A percentile compares a stretch with the other conserved stretches of the same genome.
Evolutionary conservation across 345 rosid species (phyloP).

Genomic region (Ricinus communis): DNA sequence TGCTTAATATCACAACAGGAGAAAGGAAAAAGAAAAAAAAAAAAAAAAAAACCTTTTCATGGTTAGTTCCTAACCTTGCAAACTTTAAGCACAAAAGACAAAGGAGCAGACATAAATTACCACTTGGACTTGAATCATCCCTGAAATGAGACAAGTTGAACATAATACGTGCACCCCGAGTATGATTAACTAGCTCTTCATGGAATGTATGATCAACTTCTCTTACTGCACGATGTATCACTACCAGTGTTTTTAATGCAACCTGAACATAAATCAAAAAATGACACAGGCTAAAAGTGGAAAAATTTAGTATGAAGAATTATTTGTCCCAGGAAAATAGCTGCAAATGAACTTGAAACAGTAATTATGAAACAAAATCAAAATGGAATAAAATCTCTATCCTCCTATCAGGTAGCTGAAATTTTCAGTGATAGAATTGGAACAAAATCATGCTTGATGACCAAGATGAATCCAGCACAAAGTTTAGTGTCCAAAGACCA

Average conservation of each 20-base stretch:
- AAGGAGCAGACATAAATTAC: constrained; percentile 22
- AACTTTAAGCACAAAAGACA: background rate
- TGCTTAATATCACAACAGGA: constrained; percentile 23
- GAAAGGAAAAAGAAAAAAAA: background rate
- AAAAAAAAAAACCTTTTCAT: constrained; percentile 3
- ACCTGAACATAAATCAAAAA: constrained; percentile 28
- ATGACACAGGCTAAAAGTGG: background rate
- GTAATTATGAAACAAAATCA: background rate
- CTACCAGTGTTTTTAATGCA: constrained; percentile 47
- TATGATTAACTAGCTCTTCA: constrained; percentile 28
- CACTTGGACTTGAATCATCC: constrained; percentile 37
- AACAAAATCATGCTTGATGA: background rate
- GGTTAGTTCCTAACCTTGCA: background rate
- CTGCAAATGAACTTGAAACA: background rate
- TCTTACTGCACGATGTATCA: constrained; percentile 41
- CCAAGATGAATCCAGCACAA: background rate
- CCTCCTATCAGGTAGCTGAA: too few species aligned
- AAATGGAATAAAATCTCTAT: too few species aligned
- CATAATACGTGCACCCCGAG: constrained; percentile 22
- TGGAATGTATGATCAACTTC: constrained; percentile 36
- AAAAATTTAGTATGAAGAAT: background rate
- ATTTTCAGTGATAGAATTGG: too few species aligned
- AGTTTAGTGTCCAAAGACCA: background rate
- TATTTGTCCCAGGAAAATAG: background rate
- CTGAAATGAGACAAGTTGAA: constrained; percentile 34